Percentiles rank a stretch among this genome's conserved stretches.
Conservation (phyloP, 2,329 filamentous ascomycete genomes). For the Aureobasidium sp. region DNA sequence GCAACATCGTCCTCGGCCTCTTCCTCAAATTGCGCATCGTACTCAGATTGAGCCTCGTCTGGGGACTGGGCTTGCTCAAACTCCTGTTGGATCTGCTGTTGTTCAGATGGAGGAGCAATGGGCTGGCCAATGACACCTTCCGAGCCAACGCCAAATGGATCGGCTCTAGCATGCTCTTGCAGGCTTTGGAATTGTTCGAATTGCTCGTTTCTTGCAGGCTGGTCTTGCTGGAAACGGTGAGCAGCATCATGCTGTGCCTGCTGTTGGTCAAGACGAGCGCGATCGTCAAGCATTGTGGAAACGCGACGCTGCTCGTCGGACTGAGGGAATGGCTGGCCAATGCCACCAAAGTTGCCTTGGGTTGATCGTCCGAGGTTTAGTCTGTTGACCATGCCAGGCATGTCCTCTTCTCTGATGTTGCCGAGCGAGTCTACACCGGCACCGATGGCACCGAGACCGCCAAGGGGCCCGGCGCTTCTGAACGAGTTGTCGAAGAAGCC, state of each 20-base stretch:
- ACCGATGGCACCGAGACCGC: constrained; percentile 36
- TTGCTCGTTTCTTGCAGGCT: constrained; percentile 48
- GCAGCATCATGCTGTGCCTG: constrained; percentile 46
- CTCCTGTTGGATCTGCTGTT: constrained; percentile 18
- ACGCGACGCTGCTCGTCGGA: constrained; percentile 44
- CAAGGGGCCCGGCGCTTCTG: constrained; percentile 25
- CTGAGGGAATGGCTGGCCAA: constrained; percentile 36
- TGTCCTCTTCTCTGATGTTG: constrained; percentile 58
- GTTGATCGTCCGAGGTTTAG: constrained; percentile 47
- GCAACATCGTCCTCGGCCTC: constrained; percentile 14
- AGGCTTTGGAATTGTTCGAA: constrained; percentile 76
- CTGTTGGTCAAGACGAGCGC: constrained; percentile 51
- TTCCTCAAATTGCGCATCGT: constrained; percentile 17
- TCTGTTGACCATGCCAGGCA: constrained; percentile 55
- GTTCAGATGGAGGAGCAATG: constrained; percentile 8
- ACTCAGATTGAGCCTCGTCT: neutral
- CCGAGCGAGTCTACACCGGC: constrained; percentile 35
- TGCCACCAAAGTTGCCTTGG: constrained; percentile 39
- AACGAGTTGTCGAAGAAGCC: constrained; percentile 62
- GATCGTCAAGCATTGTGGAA: constrained; percentile 51
- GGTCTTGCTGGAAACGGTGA: constrained; percentile 38
- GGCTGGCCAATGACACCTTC: constrained; percentile 30
- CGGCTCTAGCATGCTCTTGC: constrained; percentile 39
- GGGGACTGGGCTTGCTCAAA: constrained; percentile 11
- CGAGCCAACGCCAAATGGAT: constrained; percentile 14